These are phyloP conservation scores for Tetrapisispora namnaoensis DNA, from an alignment of 805 yeast species.

Conservation along the genomic window DNA sequence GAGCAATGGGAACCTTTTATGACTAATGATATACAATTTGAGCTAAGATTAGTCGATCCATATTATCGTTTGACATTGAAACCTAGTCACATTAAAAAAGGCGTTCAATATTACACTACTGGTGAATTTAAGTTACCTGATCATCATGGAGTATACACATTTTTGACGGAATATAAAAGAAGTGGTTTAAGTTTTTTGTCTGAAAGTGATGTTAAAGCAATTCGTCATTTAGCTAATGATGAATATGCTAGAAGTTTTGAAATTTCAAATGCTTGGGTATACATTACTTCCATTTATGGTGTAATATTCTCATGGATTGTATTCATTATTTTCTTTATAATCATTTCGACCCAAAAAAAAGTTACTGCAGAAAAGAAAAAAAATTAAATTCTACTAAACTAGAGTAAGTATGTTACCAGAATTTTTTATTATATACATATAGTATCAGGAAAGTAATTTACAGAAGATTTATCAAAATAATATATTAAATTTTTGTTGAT, in stretches of 20 bases:
- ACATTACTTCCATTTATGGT: conserved; percentile 56
- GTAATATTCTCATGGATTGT: conserved; percentile 71
- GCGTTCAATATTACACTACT: conserved; percentile 42
- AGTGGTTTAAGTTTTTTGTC: conserved; percentile 61
- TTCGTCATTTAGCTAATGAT: conserved; percentile 91
- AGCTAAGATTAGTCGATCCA: conserved; percentile 87
- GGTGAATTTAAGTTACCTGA: conserved; percentile 70
- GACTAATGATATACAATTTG: conserved; percentile 65
- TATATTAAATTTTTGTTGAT: background rate
- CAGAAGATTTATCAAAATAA: background rate
- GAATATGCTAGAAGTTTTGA: conserved; percentile 92
- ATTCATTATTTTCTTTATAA: conserved; percentile 55
- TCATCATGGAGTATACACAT: conserved; percentile 94
- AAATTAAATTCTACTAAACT: conserved; percentile 5
- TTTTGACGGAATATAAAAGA: conserved; percentile 66
- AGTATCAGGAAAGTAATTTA: background rate
- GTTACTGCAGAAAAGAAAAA: conserved; percentile 15
- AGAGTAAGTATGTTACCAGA: too few relatives aligned
- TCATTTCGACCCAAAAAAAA: conserved; percentile 13
- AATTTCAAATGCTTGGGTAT: conserved; percentile 89
- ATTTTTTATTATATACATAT: background rate
- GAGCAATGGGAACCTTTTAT: conserved; percentile 60
- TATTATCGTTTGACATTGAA: conserved; percentile 70
- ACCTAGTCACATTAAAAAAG: conserved; percentile 33
- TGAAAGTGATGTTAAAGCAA: conserved; percentile 62